phyloP scores from a whole-genome alignment of 768 basidiomycete genomes.

The Mycena indigotica region DNA sequence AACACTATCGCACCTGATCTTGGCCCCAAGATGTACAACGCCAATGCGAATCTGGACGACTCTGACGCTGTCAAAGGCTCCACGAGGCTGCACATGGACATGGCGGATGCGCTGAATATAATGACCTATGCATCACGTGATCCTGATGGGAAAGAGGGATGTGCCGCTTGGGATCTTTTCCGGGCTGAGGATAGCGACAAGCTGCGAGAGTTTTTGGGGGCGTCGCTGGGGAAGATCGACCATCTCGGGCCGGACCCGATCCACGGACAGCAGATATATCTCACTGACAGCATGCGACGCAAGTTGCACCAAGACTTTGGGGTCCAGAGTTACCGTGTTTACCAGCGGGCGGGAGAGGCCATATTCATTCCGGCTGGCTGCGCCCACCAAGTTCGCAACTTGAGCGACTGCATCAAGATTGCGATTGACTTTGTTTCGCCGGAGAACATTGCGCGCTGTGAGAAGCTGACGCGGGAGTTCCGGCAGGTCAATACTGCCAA shows the following conservation, averaged over 20 bases:
- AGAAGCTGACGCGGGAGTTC: constrained; percentile 84
- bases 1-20: constrained; percentile 81
- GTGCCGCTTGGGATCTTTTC: constrained; percentile 92
- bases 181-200: constrained; percentile 78
- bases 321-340: constrained; percentile 80
- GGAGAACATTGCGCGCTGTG: constrained; percentile 87
- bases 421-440: constrained; percentile 94
- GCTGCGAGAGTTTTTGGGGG: constrained; percentile 72
- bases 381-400: constrained; percentile 90
- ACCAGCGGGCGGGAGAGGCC: constrained; percentile 90
- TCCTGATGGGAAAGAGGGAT: constrained; percentile 66
- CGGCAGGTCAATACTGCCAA: constrained; percentile 84
- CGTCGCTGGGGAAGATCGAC: constrained; percentile 43
- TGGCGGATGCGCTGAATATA: constrained; percentile 91
- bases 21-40: constrained; percentile 95
- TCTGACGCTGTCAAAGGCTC: constrained; percentile 66
- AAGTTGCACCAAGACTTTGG: constrained; percentile 67
- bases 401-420: constrained; percentile 95
- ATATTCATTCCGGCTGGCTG: constrained; percentile 96
- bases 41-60: constrained; percentile 70
- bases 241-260: constrained; percentile 77
- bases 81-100: constrained; percentile 91
- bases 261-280: constrained; percentile 85
- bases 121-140: constrained; percentile 73
- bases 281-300: constrained; percentile 68